Percentiles rank a stretch among this genome's conserved stretches.
Evolutionary conservation across 2,329 filamentous ascomycete genomes (phyloP).

Genomic region (Diaporthe sp.): DNA sequence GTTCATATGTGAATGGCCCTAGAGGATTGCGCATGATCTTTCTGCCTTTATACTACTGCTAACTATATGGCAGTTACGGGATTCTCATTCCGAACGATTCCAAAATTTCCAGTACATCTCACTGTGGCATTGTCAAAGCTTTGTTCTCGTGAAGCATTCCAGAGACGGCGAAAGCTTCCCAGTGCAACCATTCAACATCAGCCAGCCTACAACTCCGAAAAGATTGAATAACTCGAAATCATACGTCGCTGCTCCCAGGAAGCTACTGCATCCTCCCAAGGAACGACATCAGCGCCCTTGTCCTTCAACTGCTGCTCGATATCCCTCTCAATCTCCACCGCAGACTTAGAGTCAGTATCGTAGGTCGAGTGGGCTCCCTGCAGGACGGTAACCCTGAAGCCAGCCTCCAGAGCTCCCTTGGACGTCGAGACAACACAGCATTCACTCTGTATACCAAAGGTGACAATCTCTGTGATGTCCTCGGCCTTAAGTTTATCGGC

Average conservation of each 20-base stretch:
- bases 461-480: slow-evolving; percentile 44
- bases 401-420: slow-evolving; percentile 45
- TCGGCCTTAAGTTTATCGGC: slow-evolving; percentile 42
- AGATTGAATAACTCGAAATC: slow-evolving; percentile 36
- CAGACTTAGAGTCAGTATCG: slow-evolving; percentile 41
- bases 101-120: no score
- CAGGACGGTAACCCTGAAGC: slow-evolving; percentile 47
- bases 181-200: no score
- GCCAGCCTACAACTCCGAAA: slow-evolving; percentile 20
- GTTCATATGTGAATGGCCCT: no score
- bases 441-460: slow-evolving; percentile 50
- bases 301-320: slow-evolving; percentile 44
- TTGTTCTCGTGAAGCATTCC: no score
- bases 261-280: slow-evolving; percentile 42
- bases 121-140: no score
- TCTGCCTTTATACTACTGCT: background rate
- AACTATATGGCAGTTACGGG: background rate
- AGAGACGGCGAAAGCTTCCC: no score
- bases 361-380: slow-evolving; percentile 51
- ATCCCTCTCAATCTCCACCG: slow-evolving; percentile 45
- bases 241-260: slow-evolving; percentile 37
- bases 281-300: slow-evolving; percentile 43
- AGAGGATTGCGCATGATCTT: no score
- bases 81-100: background rate
- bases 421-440: slow-evolving; percentile 47